Conservation (phyloP, 2,329 filamentous ascomycete species). For the Alternaria arbusti region DNA sequence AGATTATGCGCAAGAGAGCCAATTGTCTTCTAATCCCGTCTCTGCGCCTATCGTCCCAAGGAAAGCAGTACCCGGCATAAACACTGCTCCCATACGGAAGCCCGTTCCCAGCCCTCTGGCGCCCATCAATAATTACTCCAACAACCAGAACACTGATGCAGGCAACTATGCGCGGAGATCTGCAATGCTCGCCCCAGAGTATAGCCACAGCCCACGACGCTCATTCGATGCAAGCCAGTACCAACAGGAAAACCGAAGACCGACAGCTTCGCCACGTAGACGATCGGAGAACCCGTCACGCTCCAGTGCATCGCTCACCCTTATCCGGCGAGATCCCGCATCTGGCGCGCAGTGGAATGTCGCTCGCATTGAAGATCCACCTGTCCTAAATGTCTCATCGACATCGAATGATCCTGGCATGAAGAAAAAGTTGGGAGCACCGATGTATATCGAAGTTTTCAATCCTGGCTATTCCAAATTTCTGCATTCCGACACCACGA, state of each 20-base stretch:
- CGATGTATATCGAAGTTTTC: slow-evolving; percentile 61
- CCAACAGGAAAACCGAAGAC: slow-evolving; percentile 29
- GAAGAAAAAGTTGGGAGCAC: slow-evolving; percentile 49
- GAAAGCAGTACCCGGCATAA: slow-evolving; percentile 32
- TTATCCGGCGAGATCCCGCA: slow-evolving; percentile 59
- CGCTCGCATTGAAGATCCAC: slow-evolving; percentile 55
- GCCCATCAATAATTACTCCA: slow-evolving; percentile 32
- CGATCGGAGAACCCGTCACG: slow-evolving; percentile 21
- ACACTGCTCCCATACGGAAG: slow-evolving; percentile 30
- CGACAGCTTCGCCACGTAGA: slow-evolving; percentile 28
- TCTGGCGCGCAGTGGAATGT: slow-evolving; percentile 60
- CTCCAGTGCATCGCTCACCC: slow-evolving; percentile 47
- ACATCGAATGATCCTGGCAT: slow-evolving; percentile 34
- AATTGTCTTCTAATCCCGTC: slow-evolving; percentile 12
- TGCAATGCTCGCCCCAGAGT: slow-evolving; percentile 23
- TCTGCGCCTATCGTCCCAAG: slow-evolving; percentile 34
- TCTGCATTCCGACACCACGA: slow-evolving; percentile 39
- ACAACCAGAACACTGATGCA: slow-evolving; percentile 36
- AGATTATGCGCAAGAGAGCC: slow-evolving; percentile 15
- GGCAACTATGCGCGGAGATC: slow-evolving; percentile 23
- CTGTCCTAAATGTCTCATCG: slow-evolving; percentile 53
- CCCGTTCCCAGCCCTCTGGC: slow-evolving; percentile 37
- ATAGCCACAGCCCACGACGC: slow-evolving; percentile 22
- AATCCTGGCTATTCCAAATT: slow-evolving; percentile 68
- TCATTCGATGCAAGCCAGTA: slow-evolving; percentile 33